Evolutionary conservation across 257 asterid genomes (phyloP), one percentile per base, ranked within the genome.

Genomic region (Catharanthus roseus): DNA sequence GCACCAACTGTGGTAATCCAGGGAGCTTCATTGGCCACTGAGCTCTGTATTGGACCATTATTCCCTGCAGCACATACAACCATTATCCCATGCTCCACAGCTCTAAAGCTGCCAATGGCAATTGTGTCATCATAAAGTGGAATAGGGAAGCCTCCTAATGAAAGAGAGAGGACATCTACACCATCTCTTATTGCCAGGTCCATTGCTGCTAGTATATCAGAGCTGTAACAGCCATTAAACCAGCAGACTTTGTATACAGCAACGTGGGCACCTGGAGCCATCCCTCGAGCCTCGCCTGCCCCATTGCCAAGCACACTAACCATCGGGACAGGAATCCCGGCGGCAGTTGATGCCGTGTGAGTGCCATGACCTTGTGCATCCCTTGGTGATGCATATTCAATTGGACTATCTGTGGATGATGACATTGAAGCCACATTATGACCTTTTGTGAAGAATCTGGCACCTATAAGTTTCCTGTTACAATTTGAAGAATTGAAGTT

Each of bases 41-140:
- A 93, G 73, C 87, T 87, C 63, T 79, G 80, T 29, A 85, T 70
- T 11, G 97, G 97, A 1, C 98, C 98, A 10, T 89, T 89, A 47
- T 93, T 93, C 60, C 98, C 97, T n/a, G 97, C 98, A 3, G 96
- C 95, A 28, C 96, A 90, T 28, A 90, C 70, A 24, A 93, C 96
- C 4, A 90, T 75, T 68, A 93, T 89, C 19, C 98, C 97, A 21
- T 85, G 96, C 77, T 90, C 95, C 92, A 90, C 77, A 0, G 96
- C 98, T 45, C 96, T 86, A 64, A 87, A 93, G 75, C 97, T 89
- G 24, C 98, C 96, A 10, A 90, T 86, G 77, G 97, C 98, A 24
- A 90, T 90, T 19, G 82, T 87, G 80, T 93, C 97, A 70, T 90
- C 96, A 29, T 87, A 86, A 18, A 90, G 89, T 6, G 97, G 96